Base-by-base conservation (phyloP, 1,284 basidiomycete genomes). In the Ganoderma lingzhi region DNA sequence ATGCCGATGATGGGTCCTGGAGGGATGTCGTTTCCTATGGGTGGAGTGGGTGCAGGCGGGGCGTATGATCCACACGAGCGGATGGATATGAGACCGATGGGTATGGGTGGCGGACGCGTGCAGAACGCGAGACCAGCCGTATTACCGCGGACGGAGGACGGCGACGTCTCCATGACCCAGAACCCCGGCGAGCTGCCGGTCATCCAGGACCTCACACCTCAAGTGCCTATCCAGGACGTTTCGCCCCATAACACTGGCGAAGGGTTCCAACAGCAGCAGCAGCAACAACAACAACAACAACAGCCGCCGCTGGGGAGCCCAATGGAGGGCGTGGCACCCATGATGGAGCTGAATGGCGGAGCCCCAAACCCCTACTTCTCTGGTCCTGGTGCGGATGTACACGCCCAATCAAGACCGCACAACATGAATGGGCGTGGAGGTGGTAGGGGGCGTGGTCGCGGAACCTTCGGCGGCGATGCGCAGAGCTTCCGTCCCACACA, bases 11-110 rank as follows among this genome's bases (percentile, higher is more conserved):
- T 85, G 53, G 73, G 73, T 8, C 73, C 75, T 12, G 80, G 80
- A 62, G 83, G 83, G 32, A 81, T 86, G 74, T 78, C 74, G 58
- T 85, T 80, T 75, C 83, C 82, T 19, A 83, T 87, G 81, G 72
- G 67, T 19, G 71, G 67, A 17, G 78, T 78, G 19, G 77, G 84
- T 39, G 28, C 59, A 14, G 84, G 84, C 59, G 83, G 84, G 17
- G 82, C 89, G 6, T 95, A 95, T 75, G 91, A 95, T 77, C 93
- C 93, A 30, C 87, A 90, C 76, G 90, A 94, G 77, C 87, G 86
- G 62, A 92, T 94, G 87, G 92, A 93, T 73, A 92, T 93, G 88
- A 86, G 88, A 62, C 82, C 82, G 2, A 70, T 71, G 63, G 70
- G 70, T 55, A 53, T 67, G 63, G 71, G 75, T 73, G 82, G 81